These are phyloP conservation scores for Emericellopsis terricola DNA, from an alignment of 495 filamentous ascomycete species.

Conservation along the genomic window DNA sequence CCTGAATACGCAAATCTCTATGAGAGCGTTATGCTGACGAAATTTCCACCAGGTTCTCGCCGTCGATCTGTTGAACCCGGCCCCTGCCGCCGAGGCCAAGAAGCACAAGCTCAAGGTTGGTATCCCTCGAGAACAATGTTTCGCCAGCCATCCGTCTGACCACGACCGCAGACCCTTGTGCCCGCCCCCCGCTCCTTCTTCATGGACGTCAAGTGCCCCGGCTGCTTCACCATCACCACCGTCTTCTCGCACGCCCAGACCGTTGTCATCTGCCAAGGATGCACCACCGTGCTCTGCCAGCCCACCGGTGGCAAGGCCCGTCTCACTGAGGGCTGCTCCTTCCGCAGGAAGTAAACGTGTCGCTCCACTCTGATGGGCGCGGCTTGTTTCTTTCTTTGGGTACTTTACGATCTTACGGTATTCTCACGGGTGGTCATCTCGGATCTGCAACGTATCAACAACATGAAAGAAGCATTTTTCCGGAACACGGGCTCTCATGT, in stretches of 20 bases:
- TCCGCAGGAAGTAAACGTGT: slow-evolving; percentile 87
- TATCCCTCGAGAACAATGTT: too few species aligned
- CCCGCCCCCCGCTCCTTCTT: slow-evolving; percentile 96
- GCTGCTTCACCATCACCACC: slow-evolving; percentile 99
- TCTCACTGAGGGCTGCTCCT: slow-evolving; percentile 97
- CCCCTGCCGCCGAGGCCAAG: slow-evolving; percentile 81
- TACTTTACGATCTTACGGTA: slow-evolving; percentile 23
- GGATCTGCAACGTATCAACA: slow-evolving; percentile 33
- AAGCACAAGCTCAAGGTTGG: slow-evolving; percentile 99
- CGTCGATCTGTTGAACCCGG: slow-evolving; percentile 98
- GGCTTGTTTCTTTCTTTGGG: slow-evolving; percentile 27
- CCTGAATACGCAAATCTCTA: too few species aligned
- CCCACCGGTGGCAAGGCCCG: slow-evolving; percentile 93
- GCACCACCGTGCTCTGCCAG: slow-evolving; percentile 94
- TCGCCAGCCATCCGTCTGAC: neutral
- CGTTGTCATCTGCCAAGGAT: slow-evolving; percentile 97
- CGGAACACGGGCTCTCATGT: too few species aligned
- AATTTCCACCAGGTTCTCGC: slow-evolving; percentile 70
- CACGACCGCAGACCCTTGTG: slow-evolving; percentile 56
- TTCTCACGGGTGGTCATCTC: slow-evolving; percentile 19
- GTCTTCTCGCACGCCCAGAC: slow-evolving; percentile 99
- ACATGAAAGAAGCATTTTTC: too few species aligned
- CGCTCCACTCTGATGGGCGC: too few species aligned
- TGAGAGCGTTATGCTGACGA: slow-evolving; percentile 17
- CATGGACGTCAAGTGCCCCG: slow-evolving; percentile 99